Evolutionary conservation across 2,329 filamentous ascomycete species (phyloP).

Genomic region (Ceratocystis eucalypticola): DNA sequence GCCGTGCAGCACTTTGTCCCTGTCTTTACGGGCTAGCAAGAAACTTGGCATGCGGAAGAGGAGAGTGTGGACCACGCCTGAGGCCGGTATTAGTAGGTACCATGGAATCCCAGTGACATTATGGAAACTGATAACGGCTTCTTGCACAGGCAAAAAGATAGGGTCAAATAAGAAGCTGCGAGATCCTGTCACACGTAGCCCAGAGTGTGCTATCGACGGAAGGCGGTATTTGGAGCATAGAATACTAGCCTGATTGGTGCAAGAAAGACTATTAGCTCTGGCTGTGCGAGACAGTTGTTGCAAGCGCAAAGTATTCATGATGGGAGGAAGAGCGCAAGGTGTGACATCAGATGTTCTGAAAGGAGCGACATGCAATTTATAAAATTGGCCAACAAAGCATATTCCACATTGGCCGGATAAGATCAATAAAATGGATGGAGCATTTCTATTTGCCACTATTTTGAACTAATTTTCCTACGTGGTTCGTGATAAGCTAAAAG

Average conservation of each 20-base stretch:
- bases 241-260: background rate
- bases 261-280: background rate
- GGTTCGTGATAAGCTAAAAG: background rate
- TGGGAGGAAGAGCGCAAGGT: background rate
- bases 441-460: background rate
- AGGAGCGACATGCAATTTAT: background rate
- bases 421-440: background rate
- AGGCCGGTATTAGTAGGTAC: constrained; percentile 41
- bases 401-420: background rate
- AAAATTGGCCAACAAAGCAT: background rate
- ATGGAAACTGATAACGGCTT: constrained; percentile 34
- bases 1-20: constrained; percentile 22
- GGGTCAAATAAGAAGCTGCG: constrained; percentile 18
- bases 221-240: background rate
- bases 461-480: background rate
- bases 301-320: constrained; percentile 1
- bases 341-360: background rate
- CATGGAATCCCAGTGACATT: constrained; percentile 34
- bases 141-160: constrained; percentile 29
- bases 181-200: background rate
- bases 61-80: constrained; percentile 35
- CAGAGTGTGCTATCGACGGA: background rate
- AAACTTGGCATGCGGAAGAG: constrained; percentile 35
- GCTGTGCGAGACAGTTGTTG: background rate
- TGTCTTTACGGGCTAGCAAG: constrained; percentile 27